These are phyloP conservation scores for Aquanectria penicillioides DNA, from an alignment of 2,329 filamentous ascomycete genomes.

Conservation along the genomic window DNA sequence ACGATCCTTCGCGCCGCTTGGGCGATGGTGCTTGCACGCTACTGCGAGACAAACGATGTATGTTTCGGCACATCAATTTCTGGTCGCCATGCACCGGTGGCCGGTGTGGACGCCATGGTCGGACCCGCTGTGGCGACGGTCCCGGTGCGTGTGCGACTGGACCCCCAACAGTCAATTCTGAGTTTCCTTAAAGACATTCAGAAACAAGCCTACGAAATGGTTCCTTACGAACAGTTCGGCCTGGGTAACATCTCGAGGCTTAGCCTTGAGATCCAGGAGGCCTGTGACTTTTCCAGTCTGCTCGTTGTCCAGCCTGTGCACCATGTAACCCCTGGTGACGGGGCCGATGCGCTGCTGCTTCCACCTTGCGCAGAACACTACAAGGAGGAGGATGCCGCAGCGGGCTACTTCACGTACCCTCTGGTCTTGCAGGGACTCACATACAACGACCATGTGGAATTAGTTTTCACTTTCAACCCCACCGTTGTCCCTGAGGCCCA, in stretches of 20 bases:
- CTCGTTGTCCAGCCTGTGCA: conserved; percentile 40
- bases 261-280: conserved; percentile 16
- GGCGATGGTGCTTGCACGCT: conserved; percentile 60
- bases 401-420: conserved; percentile 5
- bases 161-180: conserved; percentile 31
- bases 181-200: conserved; percentile 26
- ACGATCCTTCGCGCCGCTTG: conserved; percentile 53
- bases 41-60: conserved; percentile 53
- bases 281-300: conserved; percentile 42
- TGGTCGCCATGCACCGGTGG: conserved; percentile 45
- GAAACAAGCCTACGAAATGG: conserved; percentile 25
- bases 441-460: background rate
- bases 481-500: background rate
- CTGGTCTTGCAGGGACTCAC: background rate
- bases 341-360: background rate
- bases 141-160: conserved; percentile 50
- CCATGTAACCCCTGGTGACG: background rate
- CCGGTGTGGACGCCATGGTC: conserved; percentile 30
- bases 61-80: conserved; percentile 56
- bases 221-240: conserved; percentile 32
- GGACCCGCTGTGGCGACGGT: conserved; percentile 52
- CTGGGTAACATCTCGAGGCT: conserved; percentile 35
- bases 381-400: background rate
- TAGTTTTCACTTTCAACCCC: background rate
- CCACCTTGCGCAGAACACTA: background rate